phyloP scores from a whole-genome alignment of 2,329 filamentous ascomycete species.

The Claviceps paspali region DNA sequence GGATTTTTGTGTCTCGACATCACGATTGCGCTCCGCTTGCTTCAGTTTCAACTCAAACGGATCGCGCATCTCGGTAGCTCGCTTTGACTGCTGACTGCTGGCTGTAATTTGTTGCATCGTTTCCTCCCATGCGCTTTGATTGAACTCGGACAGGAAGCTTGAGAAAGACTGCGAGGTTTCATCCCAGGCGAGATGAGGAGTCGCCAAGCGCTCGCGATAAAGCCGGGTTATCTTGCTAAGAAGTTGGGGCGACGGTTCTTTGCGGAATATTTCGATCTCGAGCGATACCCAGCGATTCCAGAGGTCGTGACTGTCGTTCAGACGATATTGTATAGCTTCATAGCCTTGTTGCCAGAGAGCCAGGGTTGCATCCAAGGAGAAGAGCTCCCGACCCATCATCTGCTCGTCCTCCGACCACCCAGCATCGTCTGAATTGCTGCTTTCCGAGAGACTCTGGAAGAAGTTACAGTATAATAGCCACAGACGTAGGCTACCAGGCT shows the following conservation, averaged over 20 bases:
- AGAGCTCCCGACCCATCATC: constrained; percentile 52
- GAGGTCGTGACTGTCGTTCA: constrained; percentile 61
- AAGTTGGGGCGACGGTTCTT: constrained; percentile 37
- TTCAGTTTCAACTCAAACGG: constrained; percentile 51
- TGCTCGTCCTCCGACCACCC: constrained; percentile 54
- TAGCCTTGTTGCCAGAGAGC: constrained; percentile 59
- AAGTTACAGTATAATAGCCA: constrained; percentile 71
- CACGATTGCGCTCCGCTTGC: constrained; percentile 38
- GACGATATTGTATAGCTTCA: constrained; percentile 54
- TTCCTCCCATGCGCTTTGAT: constrained; percentile 54
- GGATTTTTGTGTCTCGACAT: constrained; percentile 37
- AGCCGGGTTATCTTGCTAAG: constrained; percentile 52
- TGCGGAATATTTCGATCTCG: constrained; percentile 50
- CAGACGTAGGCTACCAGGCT: constrained; percentile 57
- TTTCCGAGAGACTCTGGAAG: constrained; percentile 54
- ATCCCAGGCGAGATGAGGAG: constrained; percentile 62
- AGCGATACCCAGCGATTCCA: constrained; percentile 69
- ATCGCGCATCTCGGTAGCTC: constrained; percentile 46
- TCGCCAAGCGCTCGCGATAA: constrained; percentile 53
- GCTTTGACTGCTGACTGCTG: constrained; percentile 47
- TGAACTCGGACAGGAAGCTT: constrained; percentile 57
- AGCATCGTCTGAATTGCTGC: constrained; percentile 38
- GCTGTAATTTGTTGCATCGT: constrained; percentile 56
- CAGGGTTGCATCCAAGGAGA: constrained; percentile 51
- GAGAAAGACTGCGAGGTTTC: constrained; percentile 63